These are phyloP conservation scores for Xylaria sp. DNA, from an alignment of 2,329 filamentous ascomycete species.

Conservation along the genomic window DNA sequence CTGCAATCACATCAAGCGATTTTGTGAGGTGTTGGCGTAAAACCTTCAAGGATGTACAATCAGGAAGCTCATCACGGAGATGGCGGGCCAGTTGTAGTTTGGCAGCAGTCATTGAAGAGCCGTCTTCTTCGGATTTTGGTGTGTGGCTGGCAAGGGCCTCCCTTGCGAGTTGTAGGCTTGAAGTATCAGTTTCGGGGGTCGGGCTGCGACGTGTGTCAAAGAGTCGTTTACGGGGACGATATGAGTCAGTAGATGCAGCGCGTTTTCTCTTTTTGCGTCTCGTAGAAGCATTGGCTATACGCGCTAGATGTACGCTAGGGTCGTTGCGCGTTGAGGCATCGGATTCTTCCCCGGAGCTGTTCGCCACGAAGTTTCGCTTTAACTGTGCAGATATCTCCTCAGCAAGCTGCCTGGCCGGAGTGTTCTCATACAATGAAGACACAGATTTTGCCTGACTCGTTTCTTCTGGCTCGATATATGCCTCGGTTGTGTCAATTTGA, in stretches of 20 bases:
- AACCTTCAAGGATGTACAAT: slow-evolving; percentile 63
- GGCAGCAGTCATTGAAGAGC: slow-evolving; percentile 50
- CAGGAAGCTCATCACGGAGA: slow-evolving; percentile 62
- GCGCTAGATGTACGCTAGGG: slow-evolving; percentile 46
- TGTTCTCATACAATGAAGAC: slow-evolving; percentile 26
- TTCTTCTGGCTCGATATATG: neutral
- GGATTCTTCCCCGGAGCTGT: slow-evolving; percentile 32
- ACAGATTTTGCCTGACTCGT: slow-evolving; percentile 16
- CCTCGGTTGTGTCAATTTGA: neutral
- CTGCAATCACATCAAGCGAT: slow-evolving; percentile 64
- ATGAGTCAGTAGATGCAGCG: slow-evolving; percentile 27
- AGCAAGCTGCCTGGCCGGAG: slow-evolving; percentile 24
- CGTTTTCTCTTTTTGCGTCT: slow-evolving; percentile 29
- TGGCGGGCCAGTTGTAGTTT: slow-evolving; percentile 60
- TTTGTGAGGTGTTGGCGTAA: slow-evolving; percentile 63
- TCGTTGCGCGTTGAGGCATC: slow-evolving; percentile 35
- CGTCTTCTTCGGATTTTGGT: slow-evolving; percentile 47
- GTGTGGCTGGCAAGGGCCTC: slow-evolving; percentile 42
- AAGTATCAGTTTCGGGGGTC: slow-evolving; percentile 39
- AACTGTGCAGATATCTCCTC: slow-evolving; percentile 29
- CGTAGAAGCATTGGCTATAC: slow-evolving; percentile 42
- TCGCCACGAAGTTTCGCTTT: slow-evolving; percentile 20
- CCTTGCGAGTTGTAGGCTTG: slow-evolving; percentile 46
- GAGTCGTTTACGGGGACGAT: slow-evolving; percentile 29
- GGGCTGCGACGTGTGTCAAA: slow-evolving; percentile 31